Base-by-base conservation (phyloP, 192 early-diverging fungal genomes). In the Coemansia sp. region DNA sequence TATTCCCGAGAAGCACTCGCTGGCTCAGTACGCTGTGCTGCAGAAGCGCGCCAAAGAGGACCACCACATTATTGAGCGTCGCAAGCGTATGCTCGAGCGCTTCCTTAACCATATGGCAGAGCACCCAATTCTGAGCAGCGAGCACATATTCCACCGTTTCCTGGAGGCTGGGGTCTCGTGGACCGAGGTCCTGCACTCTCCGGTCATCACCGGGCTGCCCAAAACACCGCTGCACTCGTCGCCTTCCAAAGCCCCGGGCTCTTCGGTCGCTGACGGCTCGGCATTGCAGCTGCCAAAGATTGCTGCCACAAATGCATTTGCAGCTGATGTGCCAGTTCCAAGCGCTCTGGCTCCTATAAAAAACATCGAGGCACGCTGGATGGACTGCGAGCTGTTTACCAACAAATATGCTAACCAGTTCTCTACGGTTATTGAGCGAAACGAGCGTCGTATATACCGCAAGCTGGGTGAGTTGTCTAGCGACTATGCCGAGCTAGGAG, bases 1-100 rank as follows among this genome's bases (percentile, higher is more conserved):
- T 20, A 96, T 99, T 64, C 97, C 97, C 17, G 95, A 97, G 62
- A 99, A 99, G 79, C 96, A 99, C 82, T 88, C 92, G 18, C 70
- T 99, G 55, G 82, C 88, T 80, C 86, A 81, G 63, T 85, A 67
- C 46, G 75, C 71, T 15, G 67, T 74, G 65, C 81, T 92, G 54
- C 93, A 93, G 70, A 88, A 84, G 63, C 90, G 93, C 61, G 90
- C 92, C 44, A 93, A 96, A 73, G 90, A 98, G 73, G 95, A 99
- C 78, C 84, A 89, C 31, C 79, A 84, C 28, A 91, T 95, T 59
- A 92, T 99, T 23, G 92, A 93, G 62, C 85, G 90, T 37, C 85
- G 97, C 51, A 95, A 95, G 79, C 84, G 93, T 18, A 89, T 93
- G 90, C 83, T 99, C 56, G 93, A 95, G 81, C 88, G 86, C 24